Percentiles rank a stretch among this genome's conserved stretches.
Evolutionary conservation across 345 rosid genomes (phyloP).

Genomic region (Clarkia xantiana): DNA sequence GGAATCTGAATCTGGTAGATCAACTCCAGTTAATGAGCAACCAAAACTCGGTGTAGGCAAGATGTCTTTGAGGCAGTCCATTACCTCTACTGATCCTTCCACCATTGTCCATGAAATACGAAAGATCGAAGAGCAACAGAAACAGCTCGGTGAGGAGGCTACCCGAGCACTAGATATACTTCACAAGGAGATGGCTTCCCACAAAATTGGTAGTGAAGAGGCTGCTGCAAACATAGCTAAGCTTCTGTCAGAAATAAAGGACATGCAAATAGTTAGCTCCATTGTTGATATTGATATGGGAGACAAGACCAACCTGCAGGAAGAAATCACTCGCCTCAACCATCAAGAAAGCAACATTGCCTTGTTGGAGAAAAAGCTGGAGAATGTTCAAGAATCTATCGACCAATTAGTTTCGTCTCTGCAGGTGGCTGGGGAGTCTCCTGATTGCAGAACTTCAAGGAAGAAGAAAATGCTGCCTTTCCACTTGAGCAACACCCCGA

Average conservation of each 20-base stretch:
- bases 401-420: conserved; percentile 58
- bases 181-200: conserved; percentile 82
- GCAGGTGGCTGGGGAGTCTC: conserved; percentile 33
- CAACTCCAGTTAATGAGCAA: conserved; percentile 20
- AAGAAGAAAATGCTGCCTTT: conserved; percentile 71
- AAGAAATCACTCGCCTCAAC: conserved; percentile 69
- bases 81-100: conserved; percentile 59
- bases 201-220: conserved; percentile 64
- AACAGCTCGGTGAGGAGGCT: conserved; percentile 84
- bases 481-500: conserved; percentile 53
- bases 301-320: conserved; percentile 47
- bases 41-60: conserved; percentile 29
- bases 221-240: conserved; percentile 64
- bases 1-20: conserved; percentile 22
- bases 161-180: conserved; percentile 80
- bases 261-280: conserved; percentile 48
- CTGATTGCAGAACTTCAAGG: conserved; percentile 40
- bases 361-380: conserved; percentile 78
- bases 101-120: conserved; percentile 72
- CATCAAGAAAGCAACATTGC: conserved; percentile 51
- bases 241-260: conserved; percentile 71
- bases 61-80: conserved; percentile 42
- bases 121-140: conserved; percentile 69
- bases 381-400: conserved; percentile 70
- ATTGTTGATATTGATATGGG: conserved; percentile 40